Base-by-base conservation (phyloP, 345 rosid species). In the Noccaea bulbosa region DNA sequence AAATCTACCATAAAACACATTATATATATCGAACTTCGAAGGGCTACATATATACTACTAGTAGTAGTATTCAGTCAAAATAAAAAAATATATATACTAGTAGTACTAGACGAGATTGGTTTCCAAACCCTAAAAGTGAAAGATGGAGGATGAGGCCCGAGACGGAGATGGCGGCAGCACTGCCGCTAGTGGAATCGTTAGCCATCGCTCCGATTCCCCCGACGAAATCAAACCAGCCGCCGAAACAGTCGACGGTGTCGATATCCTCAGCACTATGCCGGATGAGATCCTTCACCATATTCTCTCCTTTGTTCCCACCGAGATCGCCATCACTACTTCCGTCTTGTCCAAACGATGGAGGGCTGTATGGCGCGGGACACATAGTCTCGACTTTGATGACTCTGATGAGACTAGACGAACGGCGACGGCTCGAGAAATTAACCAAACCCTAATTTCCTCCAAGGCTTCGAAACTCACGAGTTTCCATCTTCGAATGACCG, bases 321-420 rank as follows among this genome's bases (percentile, higher is more conserved):
- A 20, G 0, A 7, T 5, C n/a, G 12, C 58, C 5, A 65, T 50
- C 0, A 16, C 4, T 46, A 63, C 68, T n/a, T 45, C 56, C 15
- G 56, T 17, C 43, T 47, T 63, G 27, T 63, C 68, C 11, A 47
- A 6, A 47, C 15, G 43, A 63, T 63, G 68, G 56, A 63, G 33
- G 68, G 32, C 34, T 16, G 55, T 63, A 0, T 63, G 68, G 55
- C 15, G 2, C 34, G 10, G 17, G 7, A 16, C 44, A 45, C 44
- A 43, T 63, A 16, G 6, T 63, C 68, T 47, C 44, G 9, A 45
- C 67, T 12, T 61, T 34, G 7, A 56, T 37, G 5, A 5, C 39
- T 27, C 11, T 9, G 30, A 27, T 27, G 30, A 27, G 4, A 12
- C 1, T 2, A 45, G 11, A 37, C 11, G 11, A 9, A 3, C 10